Evolutionary conservation across 2,329 filamentous ascomycete species (phyloP).

Genomic region (Cadophora sp.): DNA sequence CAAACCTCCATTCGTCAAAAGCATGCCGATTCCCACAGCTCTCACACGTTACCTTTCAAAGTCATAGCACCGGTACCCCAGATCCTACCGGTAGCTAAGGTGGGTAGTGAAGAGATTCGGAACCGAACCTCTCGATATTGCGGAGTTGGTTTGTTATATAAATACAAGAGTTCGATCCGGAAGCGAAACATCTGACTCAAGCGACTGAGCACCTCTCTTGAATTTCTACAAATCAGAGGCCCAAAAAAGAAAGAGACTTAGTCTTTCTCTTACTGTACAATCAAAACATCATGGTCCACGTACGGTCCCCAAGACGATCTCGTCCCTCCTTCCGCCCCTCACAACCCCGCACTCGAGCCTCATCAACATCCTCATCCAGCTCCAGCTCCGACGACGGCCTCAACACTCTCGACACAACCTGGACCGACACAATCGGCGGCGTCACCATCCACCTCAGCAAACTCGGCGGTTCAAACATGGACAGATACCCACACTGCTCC

Average conservation of each 20-base stretch:
- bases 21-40: neutral
- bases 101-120: neutral
- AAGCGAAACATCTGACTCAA: neutral
- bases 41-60: neutral
- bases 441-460: conserved; percentile 25
- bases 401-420: conserved; percentile 8
- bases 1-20: neutral
- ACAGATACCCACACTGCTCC: conserved; percentile 5
- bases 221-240: neutral
- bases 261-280: no score
- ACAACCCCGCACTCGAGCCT: conserved; percentile 17
- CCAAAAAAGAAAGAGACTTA: neutral
- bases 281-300: conserved; percentile 3
- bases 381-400: conserved; percentile 1
- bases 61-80: conserved; percentile 8
- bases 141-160: neutral
- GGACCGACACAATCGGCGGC: conserved; percentile 22
- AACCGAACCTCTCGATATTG: neutral
- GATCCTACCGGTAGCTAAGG: conserved; percentile 9
- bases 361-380: conserved; percentile 9
- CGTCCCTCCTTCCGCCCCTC: conserved; percentile 25
- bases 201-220: no score
- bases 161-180: neutral
- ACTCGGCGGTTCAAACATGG: conserved; percentile 7
- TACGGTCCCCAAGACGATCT: conserved; percentile 14